phyloP scores from a whole-genome alignment of 1,284 basidiomycete species.

The Exobasidium cylindrosporum region DNA sequence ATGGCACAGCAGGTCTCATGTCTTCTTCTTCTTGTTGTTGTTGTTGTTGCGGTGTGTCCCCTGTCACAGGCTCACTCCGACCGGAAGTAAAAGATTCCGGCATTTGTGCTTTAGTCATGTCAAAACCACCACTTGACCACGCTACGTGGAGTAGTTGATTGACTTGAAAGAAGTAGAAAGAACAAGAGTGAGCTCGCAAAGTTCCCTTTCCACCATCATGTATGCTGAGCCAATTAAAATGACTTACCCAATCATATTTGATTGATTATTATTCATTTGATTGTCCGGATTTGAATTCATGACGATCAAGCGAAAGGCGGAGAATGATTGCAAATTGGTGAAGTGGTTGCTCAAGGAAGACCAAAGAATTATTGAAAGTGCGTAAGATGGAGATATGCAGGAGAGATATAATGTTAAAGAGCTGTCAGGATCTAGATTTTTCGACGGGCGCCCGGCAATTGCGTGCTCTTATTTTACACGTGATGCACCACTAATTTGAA shows the following conservation, averaged over 20 bases:
- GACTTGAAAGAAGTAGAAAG: not conserved
- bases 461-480: too few relatives aligned
- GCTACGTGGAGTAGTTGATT: constrained; percentile 3
- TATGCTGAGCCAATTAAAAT: not conserved
- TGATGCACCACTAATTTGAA: too few relatives aligned
- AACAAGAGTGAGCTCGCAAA: not conserved
- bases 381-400: too few relatives aligned
- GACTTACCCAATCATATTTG: not conserved
- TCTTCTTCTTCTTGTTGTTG: not conserved
- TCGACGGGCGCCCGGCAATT: too few relatives aligned
- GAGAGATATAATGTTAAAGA: too few relatives aligned
- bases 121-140: constrained; percentile 16
- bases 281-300: not conserved
- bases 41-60: constrained; percentile 6
- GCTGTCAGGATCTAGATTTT: too few relatives aligned
- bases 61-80: constrained; percentile 14
- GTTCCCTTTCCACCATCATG: not conserved
- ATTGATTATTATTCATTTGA: not conserved
- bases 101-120: constrained; percentile 8
- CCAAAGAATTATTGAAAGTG: too few relatives aligned
- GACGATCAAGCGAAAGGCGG: not conserved
- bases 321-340: not conserved
- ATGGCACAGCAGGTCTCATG: not conserved
- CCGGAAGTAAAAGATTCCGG: constrained; percentile 8
- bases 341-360: too few relatives aligned